Base-by-base conservation (phyloP, 2,329 filamentous ascomycete genomes). In the Xylariaceae sp. region DNA sequence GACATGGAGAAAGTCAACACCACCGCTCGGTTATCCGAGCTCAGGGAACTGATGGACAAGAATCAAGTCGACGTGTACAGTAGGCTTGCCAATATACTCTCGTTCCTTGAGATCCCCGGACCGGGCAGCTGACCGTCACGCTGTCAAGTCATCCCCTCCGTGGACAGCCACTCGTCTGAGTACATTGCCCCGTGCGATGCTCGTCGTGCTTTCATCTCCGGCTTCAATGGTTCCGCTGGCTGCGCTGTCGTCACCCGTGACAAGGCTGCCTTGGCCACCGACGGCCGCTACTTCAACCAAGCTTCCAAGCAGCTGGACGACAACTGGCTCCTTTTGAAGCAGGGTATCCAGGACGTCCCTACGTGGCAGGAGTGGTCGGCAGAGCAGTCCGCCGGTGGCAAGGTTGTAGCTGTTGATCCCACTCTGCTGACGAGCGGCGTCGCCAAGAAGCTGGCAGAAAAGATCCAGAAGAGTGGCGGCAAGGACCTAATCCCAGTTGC, bases 271-370 rank as follows among this genome's bases (percentile, higher is more conserved):
- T 67, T 98, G 37, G 87, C 92, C 10, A 98, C 92, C 19, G 92
- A 98, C 57, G 92, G 92, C 19, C 81, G 92, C 45, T 98, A 98
- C 63, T 98, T 96, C 71, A 96, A 94, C 64, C 92, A 98, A 61
- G 92, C 92, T 17, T 69, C 79, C 42, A 85, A 89, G 51, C 87
- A 98, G 59, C 75, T 98, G 19, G 92, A 96, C 58, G 65, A 62
- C 51, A 96, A 96, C 59, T 98, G 92, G 92, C 67, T 75, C 31
- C 68, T 98, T 25, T 68, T 98, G 41, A 98, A 95, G 66, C 87
- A 94, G 52, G 92, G 92, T 5, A 70, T 94, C 30, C 85, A 92
- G 54, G 87, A 94, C 59, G 88, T 95, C 8, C 90, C 87, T 1
- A 96, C 90, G 1, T 98, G 92, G 85, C 87, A 95, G 56, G 92